These are phyloP conservation scores for Trichophyton verrucosum DNA, from an alignment of 2,329 filamentous ascomycete species.

Conservation along the genomic window DNA sequence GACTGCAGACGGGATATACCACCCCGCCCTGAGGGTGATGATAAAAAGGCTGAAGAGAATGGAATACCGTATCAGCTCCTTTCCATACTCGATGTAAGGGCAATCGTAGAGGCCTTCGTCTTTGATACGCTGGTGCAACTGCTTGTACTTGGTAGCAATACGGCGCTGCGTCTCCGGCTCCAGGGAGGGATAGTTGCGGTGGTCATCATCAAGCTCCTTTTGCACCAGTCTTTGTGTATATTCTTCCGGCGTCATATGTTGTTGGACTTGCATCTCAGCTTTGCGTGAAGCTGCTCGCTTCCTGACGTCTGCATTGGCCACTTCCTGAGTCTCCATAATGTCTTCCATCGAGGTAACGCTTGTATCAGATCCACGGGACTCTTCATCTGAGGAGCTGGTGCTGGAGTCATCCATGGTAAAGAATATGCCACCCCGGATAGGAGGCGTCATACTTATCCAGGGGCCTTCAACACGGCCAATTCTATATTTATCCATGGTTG, in stretches of 20 bases:
- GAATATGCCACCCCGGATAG: conserved; percentile 79
- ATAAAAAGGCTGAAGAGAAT: conserved; percentile 54
- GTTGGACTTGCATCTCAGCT: conserved; percentile 33
- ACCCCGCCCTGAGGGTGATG: conserved; percentile 46
- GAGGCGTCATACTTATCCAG: conserved; percentile 80
- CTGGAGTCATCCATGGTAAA: conserved; percentile 39
- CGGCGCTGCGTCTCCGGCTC: conserved; percentile 59
- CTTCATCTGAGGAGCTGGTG: conserved; percentile 18
- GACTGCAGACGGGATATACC: conserved; percentile 57
- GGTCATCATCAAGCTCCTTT: conserved; percentile 35
- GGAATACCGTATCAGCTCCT: conserved; percentile 61
- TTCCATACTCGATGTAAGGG: conserved; percentile 65
- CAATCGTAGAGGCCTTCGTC: conserved; percentile 69
- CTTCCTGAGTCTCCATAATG: conserved; percentile 17
- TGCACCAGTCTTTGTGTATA: background rate
- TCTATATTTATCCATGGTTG: conserved; percentile 66
- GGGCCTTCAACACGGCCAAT: conserved; percentile 68
- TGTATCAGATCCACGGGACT: conserved; percentile 18
- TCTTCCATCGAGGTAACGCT: conserved; percentile 34
- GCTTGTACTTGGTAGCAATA: conserved; percentile 68
- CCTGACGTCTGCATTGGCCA: background rate
- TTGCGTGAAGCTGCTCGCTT: conserved; percentile 26
- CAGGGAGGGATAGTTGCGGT: conserved; percentile 65
- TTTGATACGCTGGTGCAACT: conserved; percentile 57
- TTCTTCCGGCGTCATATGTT: conserved; percentile 53